A percentile compares a stretch with the other conserved stretches of the same genome.
These are phyloP conservation scores for Vitellaria paradoxa DNA, from an alignment of 179 eudicot genomes.

Conservation along the genomic window DNA sequence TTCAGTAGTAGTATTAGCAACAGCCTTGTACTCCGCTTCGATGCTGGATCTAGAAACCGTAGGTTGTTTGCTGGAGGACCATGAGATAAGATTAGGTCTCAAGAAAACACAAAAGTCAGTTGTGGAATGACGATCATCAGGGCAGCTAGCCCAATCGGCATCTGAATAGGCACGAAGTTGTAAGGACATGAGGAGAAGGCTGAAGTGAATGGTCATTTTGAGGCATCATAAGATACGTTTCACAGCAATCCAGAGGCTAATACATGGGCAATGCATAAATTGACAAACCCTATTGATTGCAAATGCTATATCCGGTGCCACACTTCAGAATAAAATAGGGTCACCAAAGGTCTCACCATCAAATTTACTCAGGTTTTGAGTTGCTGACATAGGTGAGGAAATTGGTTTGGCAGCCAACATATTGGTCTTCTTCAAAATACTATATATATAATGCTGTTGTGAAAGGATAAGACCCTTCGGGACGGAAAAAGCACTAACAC, in stretches of 20 bases:
- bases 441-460: conserved; percentile 1
- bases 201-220: neutral
- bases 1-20: neutral
- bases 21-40: neutral
- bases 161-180: neutral
- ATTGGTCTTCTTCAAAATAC: neutral
- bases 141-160: neutral
- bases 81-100: too few relatives aligned
- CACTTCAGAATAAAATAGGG: neutral
- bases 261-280: neutral
- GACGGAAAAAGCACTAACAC: neutral
- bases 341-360: neutral
- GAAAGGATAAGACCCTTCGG: neutral
- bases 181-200: neutral
- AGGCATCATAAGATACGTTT: neutral
- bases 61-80: neutral
- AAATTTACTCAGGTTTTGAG: neutral
- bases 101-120: too few relatives aligned
- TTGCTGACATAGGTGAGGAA: neutral
- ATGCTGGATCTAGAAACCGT: neutral
- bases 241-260: neutral
- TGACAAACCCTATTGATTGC: conserved; percentile 3
- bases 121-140: neutral
- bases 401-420: conserved; percentile 1
- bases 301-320: conserved; percentile 6